phyloP scores from a whole-genome alignment of 139 green algal genomes.

The Ettlia oleoabundans region DNA sequence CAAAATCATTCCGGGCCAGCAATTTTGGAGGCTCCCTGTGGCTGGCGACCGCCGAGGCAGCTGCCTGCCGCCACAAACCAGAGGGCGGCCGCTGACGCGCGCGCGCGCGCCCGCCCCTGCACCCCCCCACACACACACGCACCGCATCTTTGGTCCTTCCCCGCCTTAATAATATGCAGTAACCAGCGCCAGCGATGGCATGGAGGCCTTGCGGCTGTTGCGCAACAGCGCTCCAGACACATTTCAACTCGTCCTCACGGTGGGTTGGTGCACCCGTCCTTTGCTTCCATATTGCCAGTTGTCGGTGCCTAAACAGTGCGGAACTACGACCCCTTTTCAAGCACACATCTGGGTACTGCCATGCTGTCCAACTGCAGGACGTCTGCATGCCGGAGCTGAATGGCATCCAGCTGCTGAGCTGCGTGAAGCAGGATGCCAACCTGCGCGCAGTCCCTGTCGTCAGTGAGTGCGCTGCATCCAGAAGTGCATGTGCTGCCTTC shows the following conservation, averaged over 20 bases:
- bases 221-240: constrained; percentile 61
- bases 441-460: constrained; percentile 84
- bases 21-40: background rate
- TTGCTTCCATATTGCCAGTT: background rate
- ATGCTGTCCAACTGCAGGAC: constrained; percentile 62
- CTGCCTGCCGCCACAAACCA: too few species aligned
- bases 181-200: constrained; percentile 73
- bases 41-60: background rate
- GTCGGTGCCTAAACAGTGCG: too few species aligned
- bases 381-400: constrained; percentile 92
- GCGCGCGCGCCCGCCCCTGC: background rate
- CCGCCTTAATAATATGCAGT: constrained; percentile 72
- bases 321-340: too few species aligned
- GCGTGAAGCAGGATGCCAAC: constrained; percentile 68
- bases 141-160: too few species aligned
- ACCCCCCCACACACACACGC: too few species aligned
- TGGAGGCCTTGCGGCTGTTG: constrained; percentile 78
- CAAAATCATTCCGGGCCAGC: too few species aligned
- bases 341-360: background rate
- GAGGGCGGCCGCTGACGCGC: too few species aligned
- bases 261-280: constrained; percentile 28
- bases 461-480: constrained; percentile 69
- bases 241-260: constrained; percentile 88
- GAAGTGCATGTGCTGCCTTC: too few species aligned
- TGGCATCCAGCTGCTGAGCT: constrained; percentile 82